These are phyloP conservation scores for Capsaspora owczarzaki DNA, from an alignment of 78 protist species.

Conservation along the genomic window DNA sequence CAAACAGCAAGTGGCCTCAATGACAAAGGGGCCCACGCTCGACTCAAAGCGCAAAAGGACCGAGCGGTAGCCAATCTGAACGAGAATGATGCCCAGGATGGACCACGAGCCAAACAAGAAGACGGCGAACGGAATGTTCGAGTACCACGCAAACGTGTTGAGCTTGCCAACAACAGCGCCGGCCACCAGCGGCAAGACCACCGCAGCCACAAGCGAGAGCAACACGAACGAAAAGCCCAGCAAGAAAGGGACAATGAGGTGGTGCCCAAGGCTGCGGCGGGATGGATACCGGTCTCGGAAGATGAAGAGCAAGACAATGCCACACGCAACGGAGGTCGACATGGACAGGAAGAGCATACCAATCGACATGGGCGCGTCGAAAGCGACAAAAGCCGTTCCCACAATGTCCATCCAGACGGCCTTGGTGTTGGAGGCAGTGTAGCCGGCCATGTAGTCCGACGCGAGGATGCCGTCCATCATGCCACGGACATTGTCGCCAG, in stretches of 20 bases:
- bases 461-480: neutral
- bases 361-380: too few relatives aligned
- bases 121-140: neutral
- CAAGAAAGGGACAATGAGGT: too few relatives aligned
- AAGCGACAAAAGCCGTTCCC: too few relatives aligned
- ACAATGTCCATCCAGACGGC: too few relatives aligned
- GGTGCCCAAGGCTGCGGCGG: too few relatives aligned
- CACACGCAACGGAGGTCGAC: too few relatives aligned
- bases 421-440: too few relatives aligned
- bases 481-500: neutral
- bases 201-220: neutral
- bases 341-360: too few relatives aligned
- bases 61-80: too few relatives aligned
- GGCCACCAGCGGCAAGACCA: neutral
- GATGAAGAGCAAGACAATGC: too few relatives aligned
- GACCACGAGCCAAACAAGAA: neutral
- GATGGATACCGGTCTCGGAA: too few relatives aligned
- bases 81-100: neutral
- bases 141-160: conserved; percentile 1
- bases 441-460: too few relatives aligned
- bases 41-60: neutral
- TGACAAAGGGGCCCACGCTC: neutral
- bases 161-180: neutral
- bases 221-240: neutral
- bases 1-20: neutral